Conservation (phyloP, 2,329 filamentous ascomycete species). For the Claviceps sp. region DNA sequence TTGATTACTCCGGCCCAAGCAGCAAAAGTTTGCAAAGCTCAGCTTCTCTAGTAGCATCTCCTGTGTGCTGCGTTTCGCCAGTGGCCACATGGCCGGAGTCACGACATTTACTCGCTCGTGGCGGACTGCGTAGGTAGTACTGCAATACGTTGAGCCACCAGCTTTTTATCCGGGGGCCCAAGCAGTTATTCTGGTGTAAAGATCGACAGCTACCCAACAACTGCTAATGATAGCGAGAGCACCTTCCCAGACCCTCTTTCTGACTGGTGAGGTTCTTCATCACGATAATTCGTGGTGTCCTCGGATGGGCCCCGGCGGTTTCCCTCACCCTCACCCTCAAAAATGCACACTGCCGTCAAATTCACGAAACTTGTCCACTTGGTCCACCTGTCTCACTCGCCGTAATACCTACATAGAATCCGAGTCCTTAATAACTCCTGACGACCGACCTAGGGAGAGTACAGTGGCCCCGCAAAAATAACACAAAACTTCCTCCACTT, state of each 20-base stretch:
- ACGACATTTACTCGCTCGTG: neutral
- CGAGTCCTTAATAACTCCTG: neutral
- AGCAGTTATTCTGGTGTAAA: neutral
- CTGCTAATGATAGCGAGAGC: neutral
- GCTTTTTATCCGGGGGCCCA: neutral
- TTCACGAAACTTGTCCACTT: neutral
- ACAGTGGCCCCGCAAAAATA: too few relatives aligned
- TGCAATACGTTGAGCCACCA: neutral
- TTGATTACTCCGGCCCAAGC: neutral
- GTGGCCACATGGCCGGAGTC: neutral
- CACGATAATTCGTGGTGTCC: neutral
- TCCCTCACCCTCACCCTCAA: neutral
- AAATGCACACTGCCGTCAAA: slow-evolving; percentile 1
- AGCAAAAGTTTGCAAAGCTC: neutral
- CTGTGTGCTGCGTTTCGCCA: neutral
- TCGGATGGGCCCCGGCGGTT: neutral
- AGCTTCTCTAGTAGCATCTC: too few relatives aligned
- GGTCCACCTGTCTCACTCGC: neutral
- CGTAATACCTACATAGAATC: neutral
- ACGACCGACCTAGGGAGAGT: neutral
- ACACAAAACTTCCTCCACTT: too few relatives aligned
- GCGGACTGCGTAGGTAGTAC: neutral
- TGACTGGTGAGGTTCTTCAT: neutral
- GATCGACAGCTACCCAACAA: neutral
- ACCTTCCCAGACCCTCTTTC: neutral